Evolutionary conservation across 2,329 filamentous ascomycete species (phyloP).

Genomic region (Aspergillus tanneri): DNA sequence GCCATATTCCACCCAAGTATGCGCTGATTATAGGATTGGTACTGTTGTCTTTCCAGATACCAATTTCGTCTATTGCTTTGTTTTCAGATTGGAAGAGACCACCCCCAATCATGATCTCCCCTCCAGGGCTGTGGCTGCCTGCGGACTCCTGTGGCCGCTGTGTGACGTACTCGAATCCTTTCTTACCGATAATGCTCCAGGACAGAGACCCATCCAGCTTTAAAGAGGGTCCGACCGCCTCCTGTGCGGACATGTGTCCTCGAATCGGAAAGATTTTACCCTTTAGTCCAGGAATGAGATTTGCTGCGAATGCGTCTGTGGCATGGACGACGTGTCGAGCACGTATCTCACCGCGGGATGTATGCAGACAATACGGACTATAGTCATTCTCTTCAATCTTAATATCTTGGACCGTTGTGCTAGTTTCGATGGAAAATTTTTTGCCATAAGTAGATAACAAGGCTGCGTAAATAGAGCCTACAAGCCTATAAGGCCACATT

Average conservation of each 20-base stretch:
- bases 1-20: conserved; percentile 26
- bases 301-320: conserved; percentile 56
- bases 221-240: conserved; percentile 31
- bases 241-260: conserved; percentile 51
- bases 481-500: conserved; percentile 29
- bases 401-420: conserved; percentile 19
- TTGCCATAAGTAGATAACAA: conserved; percentile 14
- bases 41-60: conserved; percentile 20
- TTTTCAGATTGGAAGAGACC: conserved; percentile 20
- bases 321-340: conserved; percentile 51
- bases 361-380: conserved; percentile 23
- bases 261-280: conserved; percentile 52
- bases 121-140: conserved; percentile 6
- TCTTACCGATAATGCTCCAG: conserved; percentile 25
- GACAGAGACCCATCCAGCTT: conserved; percentile 6
- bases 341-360: conserved; percentile 44
- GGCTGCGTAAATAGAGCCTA: conserved; percentile 20
- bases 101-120: conserved; percentile 25
- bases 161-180: conserved; percentile 42
- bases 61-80: conserved; percentile 23
- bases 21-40: conserved; percentile 18
- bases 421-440: conserved; percentile 23
- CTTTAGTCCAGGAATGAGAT: conserved; percentile 46
- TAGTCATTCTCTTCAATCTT: neutral
- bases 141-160: conserved; percentile 19